Evolutionary conservation across 2,329 filamentous ascomycete species (phyloP).

Genomic region (Orbilia javanica): DNA sequence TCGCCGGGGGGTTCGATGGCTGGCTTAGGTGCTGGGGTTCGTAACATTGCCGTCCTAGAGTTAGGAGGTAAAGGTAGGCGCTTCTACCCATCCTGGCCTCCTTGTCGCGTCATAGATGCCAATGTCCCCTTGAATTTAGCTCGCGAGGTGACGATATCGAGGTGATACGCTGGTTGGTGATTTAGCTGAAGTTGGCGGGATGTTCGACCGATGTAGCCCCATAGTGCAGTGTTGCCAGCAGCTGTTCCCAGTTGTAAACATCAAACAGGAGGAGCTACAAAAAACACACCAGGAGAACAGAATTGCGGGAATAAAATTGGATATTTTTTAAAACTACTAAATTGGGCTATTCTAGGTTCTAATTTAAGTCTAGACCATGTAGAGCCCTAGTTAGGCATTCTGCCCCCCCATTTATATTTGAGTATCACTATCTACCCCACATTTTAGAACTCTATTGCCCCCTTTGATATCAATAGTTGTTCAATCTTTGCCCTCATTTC

Average conservation of each 20-base stretch:
- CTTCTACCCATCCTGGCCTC: constrained; percentile 46
- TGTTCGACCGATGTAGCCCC: not conserved
- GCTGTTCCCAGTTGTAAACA: no score
- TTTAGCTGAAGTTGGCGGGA: not conserved
- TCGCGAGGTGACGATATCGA: not conserved
- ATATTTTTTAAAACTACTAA: no score
- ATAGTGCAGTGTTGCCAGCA: not conserved
- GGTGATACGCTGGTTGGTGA: not conserved
- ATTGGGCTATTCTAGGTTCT: no score
- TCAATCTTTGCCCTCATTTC: not conserved
- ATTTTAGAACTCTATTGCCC: not conserved
- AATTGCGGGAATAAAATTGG: no score
- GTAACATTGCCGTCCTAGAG: constrained; percentile 53
- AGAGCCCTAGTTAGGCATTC: no score
- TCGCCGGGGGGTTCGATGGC: not conserved
- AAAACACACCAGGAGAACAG: no score
- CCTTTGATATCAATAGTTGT: not conserved
- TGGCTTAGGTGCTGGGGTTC: constrained; percentile 47
- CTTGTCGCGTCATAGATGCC: constrained; percentile 23
- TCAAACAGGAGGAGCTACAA: no score
- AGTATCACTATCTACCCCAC: not conserved
- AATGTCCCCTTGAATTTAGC: not conserved
- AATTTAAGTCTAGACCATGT: no score
- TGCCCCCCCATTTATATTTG: no score
- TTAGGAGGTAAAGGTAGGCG: constrained; percentile 57